Conservation (phyloP, 164 flowering plant species). For the Stephania cephalantha region DNA sequence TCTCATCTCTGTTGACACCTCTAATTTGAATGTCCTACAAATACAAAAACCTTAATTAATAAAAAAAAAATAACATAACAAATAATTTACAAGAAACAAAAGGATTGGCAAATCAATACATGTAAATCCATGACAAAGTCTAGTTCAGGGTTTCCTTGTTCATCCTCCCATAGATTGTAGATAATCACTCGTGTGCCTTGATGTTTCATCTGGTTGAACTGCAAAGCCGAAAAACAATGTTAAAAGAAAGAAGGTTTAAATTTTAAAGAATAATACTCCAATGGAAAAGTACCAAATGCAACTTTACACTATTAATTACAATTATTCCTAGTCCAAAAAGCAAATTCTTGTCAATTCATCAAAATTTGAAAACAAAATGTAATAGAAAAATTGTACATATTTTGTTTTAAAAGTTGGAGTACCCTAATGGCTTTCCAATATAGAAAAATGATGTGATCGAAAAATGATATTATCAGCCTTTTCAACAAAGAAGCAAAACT, state of each 20-base stretch:
- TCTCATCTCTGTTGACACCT: conserved; percentile 91
- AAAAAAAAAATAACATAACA: neutral
- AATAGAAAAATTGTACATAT: too few species aligned
- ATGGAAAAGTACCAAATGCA: neutral
- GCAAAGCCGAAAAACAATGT: conserved; percentile 6
- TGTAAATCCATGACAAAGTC: conserved; percentile 69
- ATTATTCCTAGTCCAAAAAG: too few species aligned
- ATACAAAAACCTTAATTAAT: conserved; percentile 7
- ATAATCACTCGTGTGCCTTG: conserved; percentile 86
- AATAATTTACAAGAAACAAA: neutral
- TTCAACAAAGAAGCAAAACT: neutral
- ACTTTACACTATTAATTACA: too few species aligned
- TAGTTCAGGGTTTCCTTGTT: conserved; percentile 69
- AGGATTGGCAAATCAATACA: conserved; percentile 26
- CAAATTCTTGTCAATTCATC: too few species aligned
- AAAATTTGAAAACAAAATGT: too few species aligned
- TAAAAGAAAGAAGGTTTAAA: neutral
- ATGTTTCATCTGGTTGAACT: conserved; percentile 61
- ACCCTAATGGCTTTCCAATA: too few species aligned
- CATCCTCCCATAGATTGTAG: conserved; percentile 97
- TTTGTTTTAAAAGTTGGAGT: too few species aligned
- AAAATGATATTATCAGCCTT: too few species aligned
- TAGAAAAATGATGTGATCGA: too few species aligned
- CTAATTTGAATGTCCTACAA: conserved; percentile 88
- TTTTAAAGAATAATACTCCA: too few species aligned